A percentile compares a stretch with the other conserved stretches of the same genome.
Evolutionary conservation across 1,284 basidiomycete genomes (phyloP).

Genomic region (Volvariella surrecta): DNA sequence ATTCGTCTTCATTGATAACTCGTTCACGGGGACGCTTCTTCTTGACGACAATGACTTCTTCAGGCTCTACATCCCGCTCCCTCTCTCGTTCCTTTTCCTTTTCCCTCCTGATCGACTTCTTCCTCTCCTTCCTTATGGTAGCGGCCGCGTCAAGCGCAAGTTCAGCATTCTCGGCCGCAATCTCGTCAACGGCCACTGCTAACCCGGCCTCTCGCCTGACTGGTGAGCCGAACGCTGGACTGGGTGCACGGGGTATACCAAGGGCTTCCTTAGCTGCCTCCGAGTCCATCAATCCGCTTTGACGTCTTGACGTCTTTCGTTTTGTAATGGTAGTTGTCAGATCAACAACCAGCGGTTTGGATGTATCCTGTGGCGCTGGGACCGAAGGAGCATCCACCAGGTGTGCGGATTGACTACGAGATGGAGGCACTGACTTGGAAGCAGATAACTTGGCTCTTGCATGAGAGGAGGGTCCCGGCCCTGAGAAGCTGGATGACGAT

Average conservation of each 20-base stretch:
- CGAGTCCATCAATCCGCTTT: constrained; percentile 49
- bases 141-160: constrained; percentile 10
- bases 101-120: constrained; percentile 13
- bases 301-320: constrained; percentile 48
- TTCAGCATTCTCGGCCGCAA: constrained; percentile 22
- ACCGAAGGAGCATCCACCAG: constrained; percentile 14
- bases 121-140: constrained; percentile 9
- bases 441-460: constrained; percentile 28
- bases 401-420: constrained; percentile 30
- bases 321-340: constrained; percentile 27
- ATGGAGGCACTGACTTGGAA: constrained; percentile 35
- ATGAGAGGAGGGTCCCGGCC: constrained; percentile 13
- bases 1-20: constrained; percentile 11
- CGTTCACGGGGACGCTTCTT: constrained; percentile 21
- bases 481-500: neutral
- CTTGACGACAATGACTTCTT: constrained; percentile 20
- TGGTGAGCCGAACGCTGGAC: constrained; percentile 62
- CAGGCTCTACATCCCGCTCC: constrained; percentile 21
- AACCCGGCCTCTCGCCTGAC: constrained; percentile 42
- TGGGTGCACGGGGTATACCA: constrained; percentile 41
- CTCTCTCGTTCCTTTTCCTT: constrained; percentile 30
- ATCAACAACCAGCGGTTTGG: constrained; percentile 17
- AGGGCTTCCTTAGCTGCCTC: constrained; percentile 31
- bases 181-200: constrained; percentile 52
- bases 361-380: constrained; percentile 6